These are phyloP conservation scores for Rhododendron ovatum DNA, from an alignment of 148 eudicot species.

Conservation along the genomic window DNA sequence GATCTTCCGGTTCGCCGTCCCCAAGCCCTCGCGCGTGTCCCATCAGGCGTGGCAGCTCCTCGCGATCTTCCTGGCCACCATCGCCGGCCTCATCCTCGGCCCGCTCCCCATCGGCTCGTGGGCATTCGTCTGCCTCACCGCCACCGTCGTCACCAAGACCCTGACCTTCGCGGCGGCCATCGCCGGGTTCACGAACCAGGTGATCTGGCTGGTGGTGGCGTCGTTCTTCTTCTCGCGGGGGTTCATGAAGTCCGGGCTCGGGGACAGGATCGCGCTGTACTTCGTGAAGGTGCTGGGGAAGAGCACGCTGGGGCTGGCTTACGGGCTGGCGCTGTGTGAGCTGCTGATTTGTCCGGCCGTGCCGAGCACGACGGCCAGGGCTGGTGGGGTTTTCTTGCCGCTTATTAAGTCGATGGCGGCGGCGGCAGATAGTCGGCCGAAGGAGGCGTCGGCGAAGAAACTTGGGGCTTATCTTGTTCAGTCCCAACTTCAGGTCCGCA, in stretches of 20 bases:
- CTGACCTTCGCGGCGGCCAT: conserved; percentile 61
- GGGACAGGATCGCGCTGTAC: conserved; percentile 79
- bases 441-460: conserved; percentile 45
- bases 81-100: conserved; percentile 66
- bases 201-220: conserved; percentile 79
- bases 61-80: conserved; percentile 68
- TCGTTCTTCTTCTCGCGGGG: conserved; percentile 92
- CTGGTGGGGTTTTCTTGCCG: conserved; percentile 88
- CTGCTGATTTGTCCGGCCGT: conserved; percentile 82
- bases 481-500: conserved; percentile 80
- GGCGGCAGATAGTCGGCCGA: conserved; percentile 65
- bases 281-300: conserved; percentile 79
- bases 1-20: conserved; percentile 54
- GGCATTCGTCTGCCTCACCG: conserved; percentile 64
- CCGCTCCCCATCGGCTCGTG: conserved; percentile 89
- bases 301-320: conserved; percentile 77
- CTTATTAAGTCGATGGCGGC: conserved; percentile 79
- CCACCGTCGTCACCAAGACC: conserved; percentile 48
- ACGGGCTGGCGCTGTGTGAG: conserved; percentile 78
- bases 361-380: conserved; percentile 91
- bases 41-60: conserved; percentile 76
- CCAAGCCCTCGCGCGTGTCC: conserved; percentile 56
- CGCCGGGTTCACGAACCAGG: conserved; percentile 76
- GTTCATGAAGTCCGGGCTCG: conserved; percentile 78
- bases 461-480: conserved; percentile 73